Evolutionary conservation across 768 basidiomycete genomes (phyloP).

Genomic region (Trametes cubensis): DNA sequence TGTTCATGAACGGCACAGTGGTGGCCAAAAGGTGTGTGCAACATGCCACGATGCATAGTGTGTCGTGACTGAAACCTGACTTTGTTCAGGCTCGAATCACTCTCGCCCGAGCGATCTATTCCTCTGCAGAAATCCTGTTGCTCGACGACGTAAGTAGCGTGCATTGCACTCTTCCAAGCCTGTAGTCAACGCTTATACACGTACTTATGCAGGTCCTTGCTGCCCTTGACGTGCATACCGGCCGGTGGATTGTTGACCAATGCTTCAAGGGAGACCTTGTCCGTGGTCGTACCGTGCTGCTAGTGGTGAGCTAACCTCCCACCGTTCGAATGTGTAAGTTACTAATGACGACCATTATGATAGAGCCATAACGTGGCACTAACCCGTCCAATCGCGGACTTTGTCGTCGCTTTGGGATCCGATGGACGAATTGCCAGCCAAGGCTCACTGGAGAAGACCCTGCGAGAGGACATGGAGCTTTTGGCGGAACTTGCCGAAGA

Average conservation of each 20-base stretch:
- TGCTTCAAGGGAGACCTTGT: slow-evolving; percentile 52
- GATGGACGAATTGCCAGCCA: slow-evolving; percentile 57
- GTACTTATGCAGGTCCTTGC: slow-evolving; percentile 41
- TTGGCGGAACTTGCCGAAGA: slow-evolving; percentile 32
- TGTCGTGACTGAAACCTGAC: slow-evolving; percentile 20
- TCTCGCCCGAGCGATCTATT: slow-evolving; percentile 62
- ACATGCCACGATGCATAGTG: background rate
- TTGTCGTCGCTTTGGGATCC: slow-evolving; percentile 54
- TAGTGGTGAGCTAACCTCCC: slow-evolving; percentile 45
- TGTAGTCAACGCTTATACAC: too few relatives aligned
- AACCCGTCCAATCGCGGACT: slow-evolving; percentile 53
- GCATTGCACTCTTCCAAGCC: too few relatives aligned
- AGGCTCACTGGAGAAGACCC: slow-evolving; percentile 51
- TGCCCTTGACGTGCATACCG: slow-evolving; percentile 56
- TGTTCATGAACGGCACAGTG: slow-evolving; percentile 27
- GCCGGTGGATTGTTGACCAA: slow-evolving; percentile 53
- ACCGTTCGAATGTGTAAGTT: too few relatives aligned
- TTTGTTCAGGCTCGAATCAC: slow-evolving; percentile 50
- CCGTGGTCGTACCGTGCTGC: slow-evolving; percentile 51
- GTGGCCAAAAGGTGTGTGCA: slow-evolving; percentile 47
- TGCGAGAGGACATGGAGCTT: slow-evolving; percentile 44
- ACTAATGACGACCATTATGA: too few relatives aligned
- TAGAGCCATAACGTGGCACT: slow-evolving; percentile 60
- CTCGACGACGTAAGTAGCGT: slow-evolving; percentile 69
- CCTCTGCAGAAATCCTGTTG: slow-evolving; percentile 60